These are phyloP conservation scores for Pseudohyphozyma bogoriensis DNA, from an alignment of 768 basidiomycete species.

Conservation along the genomic window DNA sequence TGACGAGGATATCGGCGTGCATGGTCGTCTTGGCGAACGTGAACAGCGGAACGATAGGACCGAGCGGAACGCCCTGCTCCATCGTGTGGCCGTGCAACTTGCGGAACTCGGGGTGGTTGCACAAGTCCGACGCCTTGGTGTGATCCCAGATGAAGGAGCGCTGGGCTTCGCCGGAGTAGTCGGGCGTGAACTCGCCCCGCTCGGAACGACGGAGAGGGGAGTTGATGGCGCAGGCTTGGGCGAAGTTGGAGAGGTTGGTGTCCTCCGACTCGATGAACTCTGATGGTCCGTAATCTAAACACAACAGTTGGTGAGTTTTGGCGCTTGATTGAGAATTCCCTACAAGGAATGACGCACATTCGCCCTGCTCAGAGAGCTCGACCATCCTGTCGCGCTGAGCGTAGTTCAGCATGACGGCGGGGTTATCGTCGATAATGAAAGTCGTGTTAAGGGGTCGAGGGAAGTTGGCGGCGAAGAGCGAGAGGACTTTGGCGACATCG, in stretches of 20 bases:
- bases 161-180: conserved; percentile 20
- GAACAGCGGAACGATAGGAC: conserved; percentile 48
- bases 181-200: conserved; percentile 23
- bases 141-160: conserved; percentile 33
- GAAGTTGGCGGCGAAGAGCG: conserved; percentile 24
- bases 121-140: conserved; percentile 29
- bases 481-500: conserved; percentile 30
- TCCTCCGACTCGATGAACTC: conserved; percentile 32
- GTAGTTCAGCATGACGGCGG: conserved; percentile 31
- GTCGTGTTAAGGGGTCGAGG: conserved; percentile 30
- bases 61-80: conserved; percentile 25
- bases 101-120: conserved; percentile 32
- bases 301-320: background rate
- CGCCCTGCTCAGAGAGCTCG: conserved; percentile 29
- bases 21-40: conserved; percentile 78
- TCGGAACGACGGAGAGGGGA: conserved; percentile 32
- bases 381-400: conserved; percentile 30
- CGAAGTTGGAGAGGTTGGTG: conserved; percentile 31
- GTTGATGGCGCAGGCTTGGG: conserved; percentile 32
- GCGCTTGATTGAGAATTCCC: no score
- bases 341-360: conserved; percentile 25
- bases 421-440: conserved; percentile 34
- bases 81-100: conserved; percentile 32
- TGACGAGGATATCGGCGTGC: conserved; percentile 81
- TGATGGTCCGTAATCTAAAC: conserved; percentile 30